Conservation (phyloP, 371 early-diverging fungal genomes). For the Mucor plumbeus region DNA sequence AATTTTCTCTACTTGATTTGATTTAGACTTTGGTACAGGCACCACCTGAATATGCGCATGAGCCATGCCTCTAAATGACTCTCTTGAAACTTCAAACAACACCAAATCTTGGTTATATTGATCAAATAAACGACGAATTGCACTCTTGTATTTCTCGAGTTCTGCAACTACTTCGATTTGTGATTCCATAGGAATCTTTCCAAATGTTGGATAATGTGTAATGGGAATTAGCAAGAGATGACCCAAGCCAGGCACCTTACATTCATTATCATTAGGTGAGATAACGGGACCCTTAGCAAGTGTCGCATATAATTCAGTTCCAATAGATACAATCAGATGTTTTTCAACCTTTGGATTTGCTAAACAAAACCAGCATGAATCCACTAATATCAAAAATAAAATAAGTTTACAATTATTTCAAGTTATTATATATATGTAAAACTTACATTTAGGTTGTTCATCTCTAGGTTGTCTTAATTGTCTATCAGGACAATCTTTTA, state of each 20-base stretch:
- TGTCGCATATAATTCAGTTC: slow-evolving; percentile 72
- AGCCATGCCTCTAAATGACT: slow-evolving; percentile 46
- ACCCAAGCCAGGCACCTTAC: slow-evolving; percentile 66
- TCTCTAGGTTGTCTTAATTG: slow-evolving; percentile 8
- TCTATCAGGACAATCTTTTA: slow-evolving; percentile 66
- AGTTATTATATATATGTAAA: no score
- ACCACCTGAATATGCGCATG: slow-evolving; percentile 76
- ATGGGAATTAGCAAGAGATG: slow-evolving; percentile 79
- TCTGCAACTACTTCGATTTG: slow-evolving; percentile 55
- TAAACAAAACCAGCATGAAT: slow-evolving; percentile 89
- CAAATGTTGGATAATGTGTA: slow-evolving; percentile 66
- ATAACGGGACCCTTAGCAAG: slow-evolving; percentile 78
- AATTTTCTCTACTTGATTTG: slow-evolving; percentile 35
- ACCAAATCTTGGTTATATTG: slow-evolving; percentile 63
- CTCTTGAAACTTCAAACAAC: slow-evolving; percentile 70
- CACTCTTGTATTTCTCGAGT: slow-evolving; percentile 62
- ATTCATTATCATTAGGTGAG: slow-evolving; percentile 24
- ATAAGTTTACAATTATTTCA: neutral
- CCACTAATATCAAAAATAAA: slow-evolving; percentile 21
- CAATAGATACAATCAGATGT: slow-evolving; percentile 81
- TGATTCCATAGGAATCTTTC: slow-evolving; percentile 48
- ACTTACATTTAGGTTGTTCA: slow-evolving; percentile 26
- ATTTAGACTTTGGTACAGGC: slow-evolving; percentile 48
- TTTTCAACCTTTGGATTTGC: slow-evolving; percentile 79
- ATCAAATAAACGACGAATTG: slow-evolving; percentile 52